phyloP scores from a whole-genome alignment of 2,329 filamentous ascomycete genomes.

The Calonectria multiphialidica region DNA sequence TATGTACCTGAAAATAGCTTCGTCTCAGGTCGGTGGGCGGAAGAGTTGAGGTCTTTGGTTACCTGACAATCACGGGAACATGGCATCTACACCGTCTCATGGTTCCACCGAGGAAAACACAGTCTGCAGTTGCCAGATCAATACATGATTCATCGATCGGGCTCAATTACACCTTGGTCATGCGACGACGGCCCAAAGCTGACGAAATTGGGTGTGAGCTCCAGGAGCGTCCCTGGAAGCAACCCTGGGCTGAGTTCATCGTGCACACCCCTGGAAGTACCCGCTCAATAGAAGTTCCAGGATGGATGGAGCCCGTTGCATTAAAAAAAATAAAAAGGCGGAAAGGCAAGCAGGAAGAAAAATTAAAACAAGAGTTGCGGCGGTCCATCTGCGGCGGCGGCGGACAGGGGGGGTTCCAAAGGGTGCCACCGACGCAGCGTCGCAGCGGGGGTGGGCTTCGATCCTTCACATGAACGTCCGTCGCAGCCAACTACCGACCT shows the following conservation, averaged over 20 bases:
- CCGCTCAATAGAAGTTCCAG: conserved; percentile 15
- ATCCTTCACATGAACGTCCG: conserved; percentile 14
- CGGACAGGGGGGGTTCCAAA: neutral
- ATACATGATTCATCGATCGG: conserved; percentile 10
- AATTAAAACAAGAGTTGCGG: neutral
- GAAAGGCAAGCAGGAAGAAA: conserved; percentile 6
- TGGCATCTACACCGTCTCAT: neutral
- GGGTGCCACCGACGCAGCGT: conserved; percentile 9
- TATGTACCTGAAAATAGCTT: neutral
- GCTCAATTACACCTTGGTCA: conserved; percentile 8
- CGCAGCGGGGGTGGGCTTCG: conserved; percentile 16
- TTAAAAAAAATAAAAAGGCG: neutral
- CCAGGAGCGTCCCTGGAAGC: conserved; percentile 3
- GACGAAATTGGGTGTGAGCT: conserved; percentile 2
- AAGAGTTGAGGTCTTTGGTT: neutral
- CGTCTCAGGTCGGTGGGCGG: neutral
- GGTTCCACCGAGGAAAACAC: neutral
- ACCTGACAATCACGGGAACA: neutral
- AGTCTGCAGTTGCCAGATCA: neutral
- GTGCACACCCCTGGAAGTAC: conserved; percentile 8
- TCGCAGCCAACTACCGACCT: conserved; percentile 18
- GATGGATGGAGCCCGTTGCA: conserved; percentile 4
- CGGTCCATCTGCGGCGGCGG: neutral
- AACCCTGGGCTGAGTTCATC: neutral
- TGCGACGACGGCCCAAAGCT: conserved; percentile 4